phyloP scores from a whole-genome alignment of 2,329 filamentous ascomycete genomes.

The Chaetoscypha palmicola region DNA sequence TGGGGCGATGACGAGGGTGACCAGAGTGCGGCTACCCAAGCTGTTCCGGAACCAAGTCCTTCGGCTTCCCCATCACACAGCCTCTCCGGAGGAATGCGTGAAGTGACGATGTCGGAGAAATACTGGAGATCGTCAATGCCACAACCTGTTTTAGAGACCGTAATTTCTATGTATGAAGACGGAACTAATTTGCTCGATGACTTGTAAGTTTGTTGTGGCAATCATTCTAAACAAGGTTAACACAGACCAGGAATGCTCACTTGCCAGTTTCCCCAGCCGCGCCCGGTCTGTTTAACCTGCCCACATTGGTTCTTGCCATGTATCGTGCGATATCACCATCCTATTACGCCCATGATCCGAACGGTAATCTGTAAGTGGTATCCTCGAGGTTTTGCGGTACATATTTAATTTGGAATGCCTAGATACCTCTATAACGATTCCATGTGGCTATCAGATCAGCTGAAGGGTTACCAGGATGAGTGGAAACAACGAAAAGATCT shows the following conservation, averaged over 20 bases:
- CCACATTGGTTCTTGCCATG: constrained; percentile 67
- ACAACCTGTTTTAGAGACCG: constrained; percentile 63
- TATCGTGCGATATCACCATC: constrained; percentile 71
- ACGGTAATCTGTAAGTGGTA: constrained; percentile 55
- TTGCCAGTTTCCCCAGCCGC: constrained; percentile 58
- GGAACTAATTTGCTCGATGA: constrained; percentile 51
- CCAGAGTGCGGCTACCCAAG: constrained; percentile 25
- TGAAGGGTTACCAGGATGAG: constrained; percentile 40
- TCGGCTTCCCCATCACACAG: not conserved
- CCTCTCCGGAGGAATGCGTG: constrained; percentile 28
- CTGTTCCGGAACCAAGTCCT: constrained; percentile 20
- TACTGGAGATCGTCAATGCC: constrained; percentile 89
- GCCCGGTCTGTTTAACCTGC: constrained; percentile 62
- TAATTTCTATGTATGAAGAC: constrained; percentile 54
- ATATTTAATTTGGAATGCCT: not conserved
- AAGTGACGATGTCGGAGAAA: constrained; percentile 74
- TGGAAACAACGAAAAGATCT: constrained; percentile 52
- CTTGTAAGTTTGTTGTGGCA: constrained; percentile 32
- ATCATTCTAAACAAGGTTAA: constrained; percentile 8
- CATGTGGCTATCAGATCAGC: constrained; percentile 52
- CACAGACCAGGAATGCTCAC: constrained; percentile 36
- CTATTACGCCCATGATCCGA: constrained; percentile 58
- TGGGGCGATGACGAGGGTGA: constrained; percentile 66
- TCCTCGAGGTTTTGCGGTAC: not conserved
- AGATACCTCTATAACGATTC: constrained; percentile 64